Evolutionary conservation across 768 basidiomycete genomes (phyloP), one percentile per base, ranked within the genome.

Genomic region (Phaffia tasmanica): DNA sequence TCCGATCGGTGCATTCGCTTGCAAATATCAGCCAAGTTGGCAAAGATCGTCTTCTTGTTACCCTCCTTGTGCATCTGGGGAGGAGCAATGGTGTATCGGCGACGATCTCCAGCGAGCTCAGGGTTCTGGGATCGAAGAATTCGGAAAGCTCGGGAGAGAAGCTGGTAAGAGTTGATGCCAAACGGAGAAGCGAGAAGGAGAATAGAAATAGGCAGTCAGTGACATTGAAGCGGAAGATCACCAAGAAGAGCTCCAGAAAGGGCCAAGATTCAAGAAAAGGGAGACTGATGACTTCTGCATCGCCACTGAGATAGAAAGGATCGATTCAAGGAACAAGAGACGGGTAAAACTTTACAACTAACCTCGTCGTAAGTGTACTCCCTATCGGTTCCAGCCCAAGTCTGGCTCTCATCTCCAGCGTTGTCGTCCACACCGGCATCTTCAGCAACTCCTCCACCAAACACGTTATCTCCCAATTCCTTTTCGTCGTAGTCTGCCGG

Each of bases 281-380:
- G 6, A 42, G 35, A 42, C 4, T 11, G 11, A 42, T 11, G 11
- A 42, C 6, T 42, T 4, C 11, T 42, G 35, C 11, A 11, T 5
- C 35, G 35, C 35, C 35, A 4, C 11, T 19, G 11, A 25, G 29
- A 53, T 1, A 27, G 25, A n/a, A 51, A 27, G 19, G 2, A 3
- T n/a, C 23, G 58, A 30, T 32, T 23, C 19, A 25, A 25, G 15
- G 9, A 14, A 11, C 15, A 32, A 29, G 48, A 57, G 32, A 29
- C 30, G 54, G 53, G 8, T 30, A 30, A 56, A 46, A 18, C 15
- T 47, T 35, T 18, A 4, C 6, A n/a, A 71, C 81, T 57, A 49
- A 88, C 92, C 82, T 99, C 94, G 63, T 83, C 83, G 75, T 98
- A 99, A n/a, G 85, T 87, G 75, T 97, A 95, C 77, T 98, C 94